These are phyloP conservation scores for Alternaria brassicae DNA, from an alignment of 2,329 filamentous ascomycete species.

Conservation along the genomic window DNA sequence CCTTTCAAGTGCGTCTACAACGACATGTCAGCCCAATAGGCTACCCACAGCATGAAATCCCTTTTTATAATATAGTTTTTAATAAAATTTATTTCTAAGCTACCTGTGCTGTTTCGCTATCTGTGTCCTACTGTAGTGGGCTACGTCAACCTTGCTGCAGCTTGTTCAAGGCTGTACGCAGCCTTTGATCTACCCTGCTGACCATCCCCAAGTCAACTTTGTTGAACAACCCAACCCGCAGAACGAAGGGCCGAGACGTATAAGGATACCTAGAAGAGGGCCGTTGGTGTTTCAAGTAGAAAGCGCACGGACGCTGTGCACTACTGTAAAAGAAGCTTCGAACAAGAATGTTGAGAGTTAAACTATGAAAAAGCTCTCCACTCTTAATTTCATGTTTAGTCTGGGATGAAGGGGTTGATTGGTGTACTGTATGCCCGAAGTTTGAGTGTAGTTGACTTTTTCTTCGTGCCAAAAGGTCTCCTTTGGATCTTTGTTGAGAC, in stretches of 20 bases:
- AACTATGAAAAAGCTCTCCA: background rate
- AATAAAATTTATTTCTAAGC: background rate
- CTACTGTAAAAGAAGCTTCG: background rate
- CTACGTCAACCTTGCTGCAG: background rate
- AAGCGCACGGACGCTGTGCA: background rate
- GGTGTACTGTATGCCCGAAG: background rate
- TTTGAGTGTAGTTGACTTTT: background rate
- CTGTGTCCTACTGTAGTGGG: background rate
- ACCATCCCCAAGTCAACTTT: background rate
- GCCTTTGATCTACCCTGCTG: too few relatives aligned
- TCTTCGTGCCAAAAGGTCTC: background rate
- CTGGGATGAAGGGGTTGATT: background rate
- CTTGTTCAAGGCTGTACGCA: background rate
- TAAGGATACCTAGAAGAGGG: background rate
- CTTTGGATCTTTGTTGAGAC: background rate
- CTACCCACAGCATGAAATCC: background rate
- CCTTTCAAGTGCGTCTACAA: slow-evolving; percentile 26
- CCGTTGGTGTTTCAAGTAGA: background rate
- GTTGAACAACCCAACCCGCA: too few relatives aligned
- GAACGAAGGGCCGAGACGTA: background rate
- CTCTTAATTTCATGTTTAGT: background rate
- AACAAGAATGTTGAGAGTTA: background rate
- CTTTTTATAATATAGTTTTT: background rate
- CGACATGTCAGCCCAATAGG: background rate
- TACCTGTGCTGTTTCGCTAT: background rate